A percentile compares a stretch with the other conserved stretches of the same genome.
phyloP scores from a whole-genome alignment of 495 filamentous ascomycete genomes.

The Penicillium coffeae region DNA sequence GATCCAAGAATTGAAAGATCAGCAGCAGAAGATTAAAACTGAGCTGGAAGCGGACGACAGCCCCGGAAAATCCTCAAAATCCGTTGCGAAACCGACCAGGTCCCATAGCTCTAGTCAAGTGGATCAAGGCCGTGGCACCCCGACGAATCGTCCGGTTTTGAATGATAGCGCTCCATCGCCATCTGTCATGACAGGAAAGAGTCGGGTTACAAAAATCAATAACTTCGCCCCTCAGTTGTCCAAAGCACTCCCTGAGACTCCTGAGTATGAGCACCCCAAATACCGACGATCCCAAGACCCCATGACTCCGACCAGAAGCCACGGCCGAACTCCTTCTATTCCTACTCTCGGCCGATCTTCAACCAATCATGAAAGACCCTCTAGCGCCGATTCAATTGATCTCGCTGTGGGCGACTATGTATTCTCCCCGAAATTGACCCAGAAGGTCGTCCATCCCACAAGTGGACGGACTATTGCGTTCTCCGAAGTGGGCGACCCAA shows the following conservation, averaged over 20 bases:
- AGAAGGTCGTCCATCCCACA: constrained; percentile 78
- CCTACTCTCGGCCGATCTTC: constrained; percentile 28
- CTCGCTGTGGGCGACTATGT: constrained; percentile 83
- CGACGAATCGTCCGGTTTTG: constrained; percentile 15
- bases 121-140: constrained; percentile 14
- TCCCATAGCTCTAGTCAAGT: constrained; percentile 23
- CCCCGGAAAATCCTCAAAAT: constrained; percentile 31
- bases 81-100: constrained; percentile 22
- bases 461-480: constrained; percentile 89
- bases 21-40: constrained; percentile 44
- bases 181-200: constrained; percentile 51
- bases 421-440: constrained; percentile 75
- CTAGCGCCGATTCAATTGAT: constrained; percentile 82
- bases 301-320: constrained; percentile 32
- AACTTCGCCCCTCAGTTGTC: constrained; percentile 38
- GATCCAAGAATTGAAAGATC: constrained; percentile 51
- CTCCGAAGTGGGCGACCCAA: constrained; percentile 92
- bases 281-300: constrained; percentile 38
- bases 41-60: constrained; percentile 34
- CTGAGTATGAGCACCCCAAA: constrained; percentile 33
- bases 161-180: constrained; percentile 71
- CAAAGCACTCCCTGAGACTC: constrained; percentile 34
- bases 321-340: constrained; percentile 40
- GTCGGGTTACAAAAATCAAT: constrained; percentile 47
- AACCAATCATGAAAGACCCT: constrained; percentile 52